Base-by-base conservation (phyloP, 164 flowering plant species). In the Protea cynaroides region DNA sequence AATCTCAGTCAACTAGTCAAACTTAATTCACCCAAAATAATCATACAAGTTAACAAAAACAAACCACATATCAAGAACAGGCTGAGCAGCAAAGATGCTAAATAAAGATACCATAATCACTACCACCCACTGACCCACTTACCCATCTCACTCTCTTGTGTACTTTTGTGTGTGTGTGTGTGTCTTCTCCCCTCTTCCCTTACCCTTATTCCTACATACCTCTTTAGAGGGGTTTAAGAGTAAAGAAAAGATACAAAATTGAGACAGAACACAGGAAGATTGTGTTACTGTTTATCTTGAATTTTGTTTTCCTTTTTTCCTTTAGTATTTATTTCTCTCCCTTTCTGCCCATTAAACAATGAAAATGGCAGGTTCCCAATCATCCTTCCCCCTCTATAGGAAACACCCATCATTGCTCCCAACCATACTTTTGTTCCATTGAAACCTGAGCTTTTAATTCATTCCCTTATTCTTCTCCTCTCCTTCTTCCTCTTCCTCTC, bases 341-440 rank as follows among this genome's bases (percentile, higher is more conserved):
- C 80, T 70, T 74, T 76, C 82, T 80, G 72, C 76, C 81, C 80
- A 81, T 77, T 76, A 75, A 82, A 84, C 82, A 79, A 80, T 77
- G 80, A 83, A 89, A 84, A 84, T 87, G 84, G 87, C 86, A 84
- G 83, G 84, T 87, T 78, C 84, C 82, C 86, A 88, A 90, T 90
- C 92, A 90, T 93, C 92, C 84, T 85, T 83, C 83, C 91, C 87
- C 93, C 96, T 84, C 78, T 70, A 77, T 67, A 75, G 95, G 92
- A 85, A 89, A 86, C 98, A 89, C 83, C 74, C 98, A 90, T 93
- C 92, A 93, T 93, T 83, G 82, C 93, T 65, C 78, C 91, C 87
- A 85, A 83, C 90, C 78, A 82, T 83, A 87, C 83, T 80, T 82
- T 87, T 83, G n/a, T 87, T 76, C 82, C 86, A 80, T 80, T 68